Conservation (phyloP, 2,329 filamentous ascomycete genomes). For the Allantophomopsis lycopodina region DNA sequence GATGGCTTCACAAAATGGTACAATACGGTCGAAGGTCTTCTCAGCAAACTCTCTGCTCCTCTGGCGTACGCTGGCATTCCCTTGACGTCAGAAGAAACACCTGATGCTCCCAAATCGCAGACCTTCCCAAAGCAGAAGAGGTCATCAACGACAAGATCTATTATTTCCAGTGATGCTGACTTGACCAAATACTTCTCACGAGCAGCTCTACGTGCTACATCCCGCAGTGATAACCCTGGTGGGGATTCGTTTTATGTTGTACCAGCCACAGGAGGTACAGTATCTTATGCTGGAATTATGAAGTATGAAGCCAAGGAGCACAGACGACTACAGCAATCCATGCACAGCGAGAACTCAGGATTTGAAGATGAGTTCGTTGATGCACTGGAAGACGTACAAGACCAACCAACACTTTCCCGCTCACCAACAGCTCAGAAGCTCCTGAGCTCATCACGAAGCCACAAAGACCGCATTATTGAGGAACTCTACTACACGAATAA, state of each 20-base stretch:
- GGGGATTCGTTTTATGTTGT: constrained; percentile 89
- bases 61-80: constrained; percentile 89
- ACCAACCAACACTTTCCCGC: constrained; percentile 20
- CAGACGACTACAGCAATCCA: constrained; percentile 38
- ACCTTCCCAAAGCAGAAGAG: constrained; percentile 24
- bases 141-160: constrained; percentile 7
- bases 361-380: constrained; percentile 80
- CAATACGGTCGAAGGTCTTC: constrained; percentile 75
- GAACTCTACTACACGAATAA: constrained; percentile 83
- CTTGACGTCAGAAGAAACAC: constrained; percentile 39
- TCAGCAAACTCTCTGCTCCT: constrained; percentile 79
- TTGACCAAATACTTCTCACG: constrained; percentile 73
- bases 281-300: constrained; percentile 85
- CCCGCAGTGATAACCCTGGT: constrained; percentile 48
- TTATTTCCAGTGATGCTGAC: constrained; percentile 47
- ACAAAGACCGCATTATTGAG: constrained; percentile 43
- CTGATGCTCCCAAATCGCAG: constrained; percentile 17
- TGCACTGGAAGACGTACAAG: constrained; percentile 45
- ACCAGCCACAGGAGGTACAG: constrained; percentile 78
- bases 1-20: constrained; percentile 88
- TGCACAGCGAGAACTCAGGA: constrained; percentile 21
- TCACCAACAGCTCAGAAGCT: too few species aligned
- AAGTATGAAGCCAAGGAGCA: constrained; percentile 55
- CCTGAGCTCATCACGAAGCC: constrained; percentile 26
- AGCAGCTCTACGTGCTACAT: constrained; percentile 68